Conservation (phyloP, 192 early-diverging fungal genomes). For the Spizellomyces sp. region DNA sequence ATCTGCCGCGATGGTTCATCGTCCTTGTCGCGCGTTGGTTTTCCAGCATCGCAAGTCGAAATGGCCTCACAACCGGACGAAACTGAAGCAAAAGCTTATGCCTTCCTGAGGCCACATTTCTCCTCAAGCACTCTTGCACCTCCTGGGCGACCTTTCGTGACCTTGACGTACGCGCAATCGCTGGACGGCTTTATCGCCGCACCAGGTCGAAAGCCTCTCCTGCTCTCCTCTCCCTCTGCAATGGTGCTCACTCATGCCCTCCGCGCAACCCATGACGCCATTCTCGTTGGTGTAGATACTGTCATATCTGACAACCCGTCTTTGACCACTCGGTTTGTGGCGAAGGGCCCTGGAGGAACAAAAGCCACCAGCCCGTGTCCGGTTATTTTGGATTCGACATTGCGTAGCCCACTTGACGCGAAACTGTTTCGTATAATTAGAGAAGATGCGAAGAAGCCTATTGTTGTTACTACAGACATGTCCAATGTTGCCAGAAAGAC, state of each 20-base stretch:
- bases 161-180: slow-evolving; percentile 89
- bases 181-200: slow-evolving; percentile 80
- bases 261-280: slow-evolving; percentile 74
- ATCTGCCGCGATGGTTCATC: too few species aligned
- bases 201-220: slow-evolving; percentile 54
- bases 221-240: slow-evolving; percentile 73
- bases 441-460: neutral
- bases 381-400: slow-evolving; percentile 73
- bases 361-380: slow-evolving; percentile 63
- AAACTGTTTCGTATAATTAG: slow-evolving; percentile 44
- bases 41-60: too few species aligned
- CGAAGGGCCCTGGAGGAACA: neutral
- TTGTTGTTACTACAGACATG: slow-evolving; percentile 13
- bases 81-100: slow-evolving; percentile 14
- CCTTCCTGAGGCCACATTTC: slow-evolving; percentile 16
- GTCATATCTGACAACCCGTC: slow-evolving; percentile 80
- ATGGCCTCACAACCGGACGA: neutral
- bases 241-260: slow-evolving; percentile 82
- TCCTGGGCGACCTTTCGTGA: slow-evolving; percentile 53
- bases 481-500: neutral
- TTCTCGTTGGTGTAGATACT: slow-evolving; percentile 85
- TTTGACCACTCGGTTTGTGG: slow-evolving; percentile 49
- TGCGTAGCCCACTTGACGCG: slow-evolving; percentile 63
- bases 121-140: neutral
- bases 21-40: too few species aligned